These are phyloP conservation scores for Boletus mariae DNA, from an alignment of 1,284 basidiomycete species.

Conservation along the genomic window DNA sequence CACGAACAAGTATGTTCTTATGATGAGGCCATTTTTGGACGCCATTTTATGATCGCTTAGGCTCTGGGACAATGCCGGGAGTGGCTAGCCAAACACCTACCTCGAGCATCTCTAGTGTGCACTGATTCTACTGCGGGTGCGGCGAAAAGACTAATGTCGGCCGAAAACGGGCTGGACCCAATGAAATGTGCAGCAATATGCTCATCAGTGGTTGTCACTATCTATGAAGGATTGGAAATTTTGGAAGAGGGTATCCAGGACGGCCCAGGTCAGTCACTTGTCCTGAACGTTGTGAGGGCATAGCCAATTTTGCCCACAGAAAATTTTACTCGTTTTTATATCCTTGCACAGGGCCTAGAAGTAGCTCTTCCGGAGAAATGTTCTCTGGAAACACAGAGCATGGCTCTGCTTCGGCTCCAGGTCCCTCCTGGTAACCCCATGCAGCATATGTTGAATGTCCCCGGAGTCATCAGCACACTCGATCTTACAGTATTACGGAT, in stretches of 20 bases:
- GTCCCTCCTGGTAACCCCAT: neutral
- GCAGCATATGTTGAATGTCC: conserved; percentile 11
- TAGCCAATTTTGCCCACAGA: conserved; percentile 33
- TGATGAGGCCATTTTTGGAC: neutral
- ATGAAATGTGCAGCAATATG: conserved; percentile 66
- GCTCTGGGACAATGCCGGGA: conserved; percentile 72
- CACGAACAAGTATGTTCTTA: conserved; percentile 63
- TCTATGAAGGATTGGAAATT: conserved; percentile 57
- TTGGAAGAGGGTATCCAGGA: conserved; percentile 62
- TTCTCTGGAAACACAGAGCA: conserved; percentile 16
- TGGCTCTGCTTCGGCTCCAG: conserved; percentile 41
- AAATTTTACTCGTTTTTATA: conserved; percentile 64
- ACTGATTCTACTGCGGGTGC: conserved; percentile 68
- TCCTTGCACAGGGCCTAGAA: conserved; percentile 41
- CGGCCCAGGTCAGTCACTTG: conserved; percentile 40
- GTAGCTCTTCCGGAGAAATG: conserved; percentile 23
- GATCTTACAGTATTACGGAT: conserved; percentile 42
- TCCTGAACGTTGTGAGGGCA: neutral
- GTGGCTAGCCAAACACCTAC: conserved; percentile 54
- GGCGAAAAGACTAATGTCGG: conserved; percentile 47
- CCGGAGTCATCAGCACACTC: conserved; percentile 20
- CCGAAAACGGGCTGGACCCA: conserved; percentile 32
- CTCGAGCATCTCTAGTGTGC: conserved; percentile 48
- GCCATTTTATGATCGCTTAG: conserved; percentile 35
- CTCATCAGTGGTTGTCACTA: conserved; percentile 55